Evolutionary conservation across 1,139 yeast genomes (phyloP), one percentile per base, ranked within the genome.

Genomic region (Taiozyma onychis): DNA sequence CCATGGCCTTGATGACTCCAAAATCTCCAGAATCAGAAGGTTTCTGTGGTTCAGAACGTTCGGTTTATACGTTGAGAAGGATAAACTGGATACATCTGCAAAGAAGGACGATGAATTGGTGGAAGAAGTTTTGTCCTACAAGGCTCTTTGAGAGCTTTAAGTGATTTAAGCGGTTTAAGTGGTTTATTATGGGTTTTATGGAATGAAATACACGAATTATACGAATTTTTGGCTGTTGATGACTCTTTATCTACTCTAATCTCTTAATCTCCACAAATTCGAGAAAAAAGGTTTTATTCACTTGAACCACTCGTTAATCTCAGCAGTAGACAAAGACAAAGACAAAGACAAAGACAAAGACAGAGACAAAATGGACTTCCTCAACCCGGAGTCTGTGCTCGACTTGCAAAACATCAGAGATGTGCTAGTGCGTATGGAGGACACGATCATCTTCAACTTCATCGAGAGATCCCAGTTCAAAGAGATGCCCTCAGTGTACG

Each of bases 391-490:
- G 44, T 81, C 96, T 0, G 97, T 90, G 9, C 77, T 93, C 51
- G 80, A 89, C 63, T 74, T 93, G 55, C 74, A 74, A 61, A 90
- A 93, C 67, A 93, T 93, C 61, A 83, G 99, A 57, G 82, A 80
- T 55, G 88, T 91, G 22, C 74, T 93, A 49, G 85, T 90, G 44
- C 81, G 97, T 48, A 89, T 93, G 97, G 99, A 93, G 64, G 99
- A 93, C 67, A 86, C 97, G 10, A 90, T 93, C 61, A 88, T 93
- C 56, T 93, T 91, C 74, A 88, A 86, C 53, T 78, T 93, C 59
- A 91, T 93, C 55, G 99, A 93, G 68, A 77, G 99, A 57, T 88
- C 97, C 3, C 97, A 91, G 69, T 93, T 89, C 65, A 84, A 74
- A 60, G 77, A 80, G 41, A 84, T 91, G 49, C 86, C 87, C 3